Base-by-base conservation (phyloP, 305 asterid genomes). In the Vinca major region DNA sequence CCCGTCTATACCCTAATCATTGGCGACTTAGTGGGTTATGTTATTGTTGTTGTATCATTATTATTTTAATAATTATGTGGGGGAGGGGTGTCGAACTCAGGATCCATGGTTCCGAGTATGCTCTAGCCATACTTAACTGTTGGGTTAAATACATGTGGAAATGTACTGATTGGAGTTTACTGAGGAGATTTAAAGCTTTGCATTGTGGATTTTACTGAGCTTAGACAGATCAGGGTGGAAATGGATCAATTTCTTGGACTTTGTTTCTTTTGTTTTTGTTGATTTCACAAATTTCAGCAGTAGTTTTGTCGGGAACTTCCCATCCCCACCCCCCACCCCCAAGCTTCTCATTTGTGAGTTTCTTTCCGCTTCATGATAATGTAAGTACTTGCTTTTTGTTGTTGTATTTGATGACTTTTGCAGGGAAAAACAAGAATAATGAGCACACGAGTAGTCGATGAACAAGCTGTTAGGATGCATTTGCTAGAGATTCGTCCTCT, bases 401-500 rank as follows among this genome's bases (percentile, higher is more conserved):
- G 33, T 26, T 26, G 33, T 14, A 60, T 37, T 60, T 4, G 19
- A 37, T 69, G 61, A 6, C 21, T 36, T 26, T 76, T 75, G 69
- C 84, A 86, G 95, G 83, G 63, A 71, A 78, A 78, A 77, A 13
- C 33, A 52, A 21, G 49, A 60, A 79, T 21, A 21, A 80, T 82
- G 89, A 79, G 65, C 78, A 69, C 79, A 68, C 84, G 82, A 69
- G 74, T 85, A 19, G 77, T 4, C 50, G 95, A 87, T 77, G 33
- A 26, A 26, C 90, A 82, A 66, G 89, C 89, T 55, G 78, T 75
- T 62, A 84, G 80, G 77, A 67, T n/a, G 64, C 65, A 57, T 13
- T 45, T 78, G 65, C 50, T 89, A 80, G 96, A 87, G 79, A 79
- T 89, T 78, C 87, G 80, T 70, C 98, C 98, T 73, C 85, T 74